phyloP scores from a whole-genome alignment of 345 rosid genomes.

The Eucalyptus cloeziana region DNA sequence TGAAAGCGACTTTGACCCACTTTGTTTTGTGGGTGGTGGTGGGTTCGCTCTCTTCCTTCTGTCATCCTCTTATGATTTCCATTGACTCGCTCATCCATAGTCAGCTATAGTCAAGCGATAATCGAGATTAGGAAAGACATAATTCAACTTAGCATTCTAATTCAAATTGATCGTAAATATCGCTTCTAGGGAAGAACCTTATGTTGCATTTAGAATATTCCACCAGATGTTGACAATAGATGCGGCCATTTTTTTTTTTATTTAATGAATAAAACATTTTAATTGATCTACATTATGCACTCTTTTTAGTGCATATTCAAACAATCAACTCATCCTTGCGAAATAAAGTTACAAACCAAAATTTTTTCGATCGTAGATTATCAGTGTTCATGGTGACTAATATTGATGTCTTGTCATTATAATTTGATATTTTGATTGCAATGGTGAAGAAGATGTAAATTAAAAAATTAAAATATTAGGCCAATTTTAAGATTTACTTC shows the following conservation, averaged over 20 bases:
- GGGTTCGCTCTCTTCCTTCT: neutral
- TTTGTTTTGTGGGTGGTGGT: neutral
- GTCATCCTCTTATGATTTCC: neutral
- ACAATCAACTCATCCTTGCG: rapidly evolving
- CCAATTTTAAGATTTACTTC: neutral
- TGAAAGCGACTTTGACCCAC: neutral
- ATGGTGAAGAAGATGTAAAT: neutral
- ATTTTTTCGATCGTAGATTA: neutral
- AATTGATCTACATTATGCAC: neutral
- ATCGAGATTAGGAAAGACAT: neutral
- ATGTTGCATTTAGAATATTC: neutral
- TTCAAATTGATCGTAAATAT: neutral
- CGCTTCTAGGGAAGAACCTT: too few species aligned
- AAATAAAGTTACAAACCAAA: neutral
- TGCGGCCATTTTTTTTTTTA: too few species aligned
- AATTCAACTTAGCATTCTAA: neutral
- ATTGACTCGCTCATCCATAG: neutral
- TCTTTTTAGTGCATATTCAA: neutral
- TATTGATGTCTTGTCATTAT: too few species aligned
- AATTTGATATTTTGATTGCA: neutral
- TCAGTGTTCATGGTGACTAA: rapidly evolving
- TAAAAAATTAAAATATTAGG: too few species aligned
- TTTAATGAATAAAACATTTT: neutral
- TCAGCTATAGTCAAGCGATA: neutral
- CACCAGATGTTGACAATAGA: too few species aligned